phyloP scores from a whole-genome alignment of 148 eudicot species.

The Linanthus parryae region DNA sequence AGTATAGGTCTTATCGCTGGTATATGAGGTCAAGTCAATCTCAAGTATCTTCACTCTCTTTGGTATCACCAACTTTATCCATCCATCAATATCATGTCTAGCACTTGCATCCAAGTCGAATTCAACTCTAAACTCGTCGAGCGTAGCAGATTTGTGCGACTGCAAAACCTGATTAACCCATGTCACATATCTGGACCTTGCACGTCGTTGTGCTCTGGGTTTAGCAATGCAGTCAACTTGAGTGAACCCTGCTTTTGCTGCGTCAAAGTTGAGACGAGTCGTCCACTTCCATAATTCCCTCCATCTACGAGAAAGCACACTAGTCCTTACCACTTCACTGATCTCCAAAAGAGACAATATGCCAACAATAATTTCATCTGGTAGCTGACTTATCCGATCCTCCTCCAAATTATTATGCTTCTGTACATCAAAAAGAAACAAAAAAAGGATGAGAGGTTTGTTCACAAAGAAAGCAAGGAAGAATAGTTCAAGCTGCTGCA shows the following conservation, averaged over 20 bases:
- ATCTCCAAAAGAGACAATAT: background rate
- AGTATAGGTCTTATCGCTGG: background rate
- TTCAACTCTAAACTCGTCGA: background rate
- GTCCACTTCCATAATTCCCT: background rate
- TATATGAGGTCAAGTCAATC: background rate
- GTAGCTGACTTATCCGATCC: background rate
- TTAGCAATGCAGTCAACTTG: background rate
- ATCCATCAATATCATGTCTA: background rate
- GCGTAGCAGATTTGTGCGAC: background rate
- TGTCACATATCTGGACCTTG: background rate
- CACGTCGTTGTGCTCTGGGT: background rate
- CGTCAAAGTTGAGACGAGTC: background rate
- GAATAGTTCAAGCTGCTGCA: no score
- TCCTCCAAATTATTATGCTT: no score
- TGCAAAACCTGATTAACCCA: constrained; percentile 5
- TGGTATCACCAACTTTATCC: background rate
- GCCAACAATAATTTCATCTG: background rate
- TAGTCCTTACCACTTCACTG: background rate
- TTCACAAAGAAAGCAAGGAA: no score
- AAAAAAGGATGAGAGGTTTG: no score
- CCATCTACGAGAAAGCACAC: constrained; percentile 1
- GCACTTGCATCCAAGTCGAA: background rate
- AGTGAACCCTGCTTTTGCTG: no score
- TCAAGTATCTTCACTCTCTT: background rate
- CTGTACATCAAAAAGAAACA: no score